Conservation (phyloP, 140 eudicot genomes). For the Flaveria floridana region DNA sequence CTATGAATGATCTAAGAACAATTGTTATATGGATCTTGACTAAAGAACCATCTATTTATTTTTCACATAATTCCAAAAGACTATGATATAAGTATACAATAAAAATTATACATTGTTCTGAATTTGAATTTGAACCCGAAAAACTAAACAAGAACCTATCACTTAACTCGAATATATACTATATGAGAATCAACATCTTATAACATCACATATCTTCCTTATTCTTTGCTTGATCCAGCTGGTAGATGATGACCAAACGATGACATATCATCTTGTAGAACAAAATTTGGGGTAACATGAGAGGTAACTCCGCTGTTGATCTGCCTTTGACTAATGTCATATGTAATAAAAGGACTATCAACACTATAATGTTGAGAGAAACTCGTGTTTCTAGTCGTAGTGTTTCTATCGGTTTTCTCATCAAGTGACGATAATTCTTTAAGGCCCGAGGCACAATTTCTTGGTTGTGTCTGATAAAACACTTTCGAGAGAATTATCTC, state of each 20-base stretch:
- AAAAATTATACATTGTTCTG: slow-evolving; percentile 25
- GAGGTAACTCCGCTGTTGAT: slow-evolving; percentile 46
- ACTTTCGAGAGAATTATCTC: slow-evolving; percentile 88
- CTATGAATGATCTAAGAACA: background rate
- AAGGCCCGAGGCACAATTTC: slow-evolving; percentile 62
- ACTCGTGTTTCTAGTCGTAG: slow-evolving; percentile 29
- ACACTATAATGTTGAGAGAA: slow-evolving; percentile 47
- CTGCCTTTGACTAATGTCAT: slow-evolving; percentile 39
- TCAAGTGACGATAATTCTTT: slow-evolving; percentile 34
- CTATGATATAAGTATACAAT: slow-evolving; percentile 14
- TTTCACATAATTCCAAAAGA: slow-evolving; percentile 21
- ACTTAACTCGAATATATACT: slow-evolving; percentile 19
- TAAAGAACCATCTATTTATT: background rate
- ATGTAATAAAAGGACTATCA: slow-evolving; percentile 40
- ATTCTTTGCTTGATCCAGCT: slow-evolving; percentile 56
- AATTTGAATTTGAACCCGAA: background rate
- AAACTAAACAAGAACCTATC: background rate
- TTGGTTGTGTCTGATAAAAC: slow-evolving; percentile 94
- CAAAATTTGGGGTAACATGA: slow-evolving; percentile 55
- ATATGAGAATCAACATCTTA: slow-evolving; percentile 25
- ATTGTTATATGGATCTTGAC: slow-evolving; percentile 1
- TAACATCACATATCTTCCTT: slow-evolving; percentile 18
- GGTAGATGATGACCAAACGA: slow-evolving; percentile 52
- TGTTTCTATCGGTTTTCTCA: slow-evolving; percentile 21
- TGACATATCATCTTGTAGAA: slow-evolving; percentile 58